Conservation (phyloP, 331 rosid genomes). For the Arachis monticola region DNA sequence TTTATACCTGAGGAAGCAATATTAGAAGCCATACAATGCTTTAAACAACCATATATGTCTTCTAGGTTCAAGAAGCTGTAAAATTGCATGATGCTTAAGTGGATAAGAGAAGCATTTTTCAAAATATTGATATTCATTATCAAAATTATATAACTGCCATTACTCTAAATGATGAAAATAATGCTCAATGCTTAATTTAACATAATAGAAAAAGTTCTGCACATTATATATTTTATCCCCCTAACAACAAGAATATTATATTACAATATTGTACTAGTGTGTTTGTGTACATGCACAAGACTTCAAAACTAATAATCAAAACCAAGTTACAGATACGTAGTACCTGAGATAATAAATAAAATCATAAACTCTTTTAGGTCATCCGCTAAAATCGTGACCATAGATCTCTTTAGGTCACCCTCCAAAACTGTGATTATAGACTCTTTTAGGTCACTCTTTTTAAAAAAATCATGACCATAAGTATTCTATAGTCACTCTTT, state of each 20-base stretch:
- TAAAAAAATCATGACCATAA: no score
- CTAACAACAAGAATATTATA: constrained; percentile 8
- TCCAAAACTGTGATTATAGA: no score
- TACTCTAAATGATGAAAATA: no score
- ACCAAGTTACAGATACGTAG: constrained; percentile 14
- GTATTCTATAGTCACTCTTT: no score
- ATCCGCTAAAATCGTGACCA: no score
- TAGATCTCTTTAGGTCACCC: no score
- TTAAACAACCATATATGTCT: constrained; percentile 84
- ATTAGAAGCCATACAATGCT: constrained; percentile 88
- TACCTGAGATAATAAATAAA: constrained; percentile 93
- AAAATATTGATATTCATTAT: no score
- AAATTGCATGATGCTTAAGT: constrained; percentile 44
- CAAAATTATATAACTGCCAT: no score
- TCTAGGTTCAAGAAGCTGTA: constrained; percentile 98
- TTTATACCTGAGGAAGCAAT: constrained; percentile 96
- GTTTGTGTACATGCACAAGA: background rate
- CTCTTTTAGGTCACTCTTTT: no score
- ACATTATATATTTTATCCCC: constrained; percentile 9
- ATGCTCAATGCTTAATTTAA: no score
- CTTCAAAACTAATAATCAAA: constrained; percentile 24
- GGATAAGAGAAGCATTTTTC: background rate
- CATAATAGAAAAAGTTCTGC: background rate
- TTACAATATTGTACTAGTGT: constrained; percentile 9
- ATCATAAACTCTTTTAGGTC: no score